Conservation (phyloP, 371 early-diverging fungal genomes). For the Mortierella sp. region DNA sequence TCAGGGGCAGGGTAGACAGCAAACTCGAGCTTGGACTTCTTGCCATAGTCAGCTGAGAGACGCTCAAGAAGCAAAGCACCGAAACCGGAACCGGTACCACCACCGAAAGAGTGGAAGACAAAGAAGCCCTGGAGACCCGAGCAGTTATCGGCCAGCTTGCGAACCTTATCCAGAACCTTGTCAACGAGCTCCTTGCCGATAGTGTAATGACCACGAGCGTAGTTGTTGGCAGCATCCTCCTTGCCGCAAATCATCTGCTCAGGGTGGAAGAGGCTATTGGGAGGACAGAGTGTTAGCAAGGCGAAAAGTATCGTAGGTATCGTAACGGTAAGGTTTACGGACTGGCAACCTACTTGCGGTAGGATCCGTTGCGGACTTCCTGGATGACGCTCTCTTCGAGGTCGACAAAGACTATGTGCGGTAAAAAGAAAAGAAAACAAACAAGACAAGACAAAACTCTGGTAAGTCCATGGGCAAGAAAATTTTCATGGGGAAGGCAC, state of each 20-base stretch:
- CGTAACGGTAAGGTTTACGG: background rate
- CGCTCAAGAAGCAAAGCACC: slow-evolving; percentile 98
- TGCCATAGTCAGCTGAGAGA: slow-evolving; percentile 97
- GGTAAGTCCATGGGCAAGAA: background rate
- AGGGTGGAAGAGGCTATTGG: slow-evolving; percentile 94
- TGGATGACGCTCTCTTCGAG: slow-evolving; percentile 94
- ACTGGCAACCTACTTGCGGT: slow-evolving; percentile 67
- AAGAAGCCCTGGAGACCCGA: slow-evolving; percentile 97
- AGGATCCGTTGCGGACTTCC: slow-evolving; percentile 90
- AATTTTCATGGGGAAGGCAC: slow-evolving; percentile 15
- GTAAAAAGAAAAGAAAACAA: background rate
- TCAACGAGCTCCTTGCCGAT: slow-evolving; percentile 99
- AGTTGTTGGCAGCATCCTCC: slow-evolving; percentile 99
- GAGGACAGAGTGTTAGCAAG: slow-evolving; percentile 67
- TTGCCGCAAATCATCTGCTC: slow-evolving; percentile 98
- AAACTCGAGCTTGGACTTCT: slow-evolving; percentile 99
- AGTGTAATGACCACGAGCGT: slow-evolving; percentile 99
- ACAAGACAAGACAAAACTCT: background rate
- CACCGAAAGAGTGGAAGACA: slow-evolving; percentile 99
- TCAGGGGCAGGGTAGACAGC: slow-evolving; percentile 99
- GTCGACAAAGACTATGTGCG: slow-evolving; percentile 85
- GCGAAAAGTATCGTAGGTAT: slow-evolving; percentile 57
- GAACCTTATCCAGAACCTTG: slow-evolving; percentile 94
- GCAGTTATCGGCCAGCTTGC: slow-evolving; percentile 98
- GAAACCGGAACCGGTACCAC: slow-evolving; percentile 99